Evolutionary conservation across 108 stramenopile species (phyloP).

Genomic region (Cylindrotheca closterium): DNA sequence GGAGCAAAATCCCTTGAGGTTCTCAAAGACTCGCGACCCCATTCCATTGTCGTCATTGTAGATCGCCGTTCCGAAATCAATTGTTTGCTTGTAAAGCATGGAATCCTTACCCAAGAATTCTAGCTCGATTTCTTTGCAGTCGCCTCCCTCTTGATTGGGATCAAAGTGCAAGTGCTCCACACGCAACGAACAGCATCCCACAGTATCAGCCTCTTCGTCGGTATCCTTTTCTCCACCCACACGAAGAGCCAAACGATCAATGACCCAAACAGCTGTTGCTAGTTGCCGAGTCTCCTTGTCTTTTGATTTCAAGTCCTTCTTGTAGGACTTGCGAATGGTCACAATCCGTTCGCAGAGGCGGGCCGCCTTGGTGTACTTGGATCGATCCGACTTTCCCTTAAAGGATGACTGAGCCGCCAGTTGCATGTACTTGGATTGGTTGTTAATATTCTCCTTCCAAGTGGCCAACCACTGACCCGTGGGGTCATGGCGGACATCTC

Average conservation of each 20-base stretch:
- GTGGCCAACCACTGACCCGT: constrained; percentile 96
- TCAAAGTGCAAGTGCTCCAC: constrained; percentile 98
- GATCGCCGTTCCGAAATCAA: constrained; percentile 89
- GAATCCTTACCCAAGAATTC: constrained; percentile 99
- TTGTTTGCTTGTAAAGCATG: constrained; percentile 99
- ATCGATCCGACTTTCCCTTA: constrained; percentile 97
- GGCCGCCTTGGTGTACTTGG: constrained; percentile 98
- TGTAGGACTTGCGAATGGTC: constrained; percentile 91
- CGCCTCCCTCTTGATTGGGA: constrained; percentile 76
- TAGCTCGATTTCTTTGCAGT: constrained; percentile 92
- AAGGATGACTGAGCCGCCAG: constrained; percentile 95
- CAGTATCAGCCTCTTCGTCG: constrained; percentile 99
- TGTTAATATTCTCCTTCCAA: constrained; percentile 98
- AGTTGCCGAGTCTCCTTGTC: constrained; percentile 82
- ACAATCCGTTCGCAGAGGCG: constrained; percentile 95
- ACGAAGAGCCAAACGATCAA: constrained; percentile 98
- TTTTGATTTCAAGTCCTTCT: constrained; percentile 81
- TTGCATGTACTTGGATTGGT: constrained; percentile 97
- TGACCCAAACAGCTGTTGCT: constrained; percentile 99
- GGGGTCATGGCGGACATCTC: constrained; percentile 93
- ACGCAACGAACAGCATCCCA: constrained; percentile 98
- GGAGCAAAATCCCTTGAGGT: constrained; percentile 88
- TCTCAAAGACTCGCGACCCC: constrained; percentile 91
- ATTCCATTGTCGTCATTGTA: constrained; percentile 87
- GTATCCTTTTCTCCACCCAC: constrained; percentile 99